phyloP scores from a whole-genome alignment of 2,329 filamentous ascomycete species.

The Pestalotiopsis sp. region DNA sequence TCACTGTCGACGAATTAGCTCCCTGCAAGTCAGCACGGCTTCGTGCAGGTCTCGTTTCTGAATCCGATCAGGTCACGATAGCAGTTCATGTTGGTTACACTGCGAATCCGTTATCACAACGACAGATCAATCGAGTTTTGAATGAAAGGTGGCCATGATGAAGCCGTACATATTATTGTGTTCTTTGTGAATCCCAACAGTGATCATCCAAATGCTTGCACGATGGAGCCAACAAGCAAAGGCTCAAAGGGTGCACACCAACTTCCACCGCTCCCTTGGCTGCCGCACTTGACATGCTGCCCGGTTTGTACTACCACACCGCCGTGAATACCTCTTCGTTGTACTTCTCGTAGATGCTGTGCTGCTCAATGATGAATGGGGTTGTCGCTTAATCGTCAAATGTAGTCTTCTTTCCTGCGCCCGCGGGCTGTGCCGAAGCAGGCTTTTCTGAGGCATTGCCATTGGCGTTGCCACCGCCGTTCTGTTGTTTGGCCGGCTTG shows the following conservation, averaged over 20 bases:
- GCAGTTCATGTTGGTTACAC: background rate
- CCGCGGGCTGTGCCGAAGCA: background rate
- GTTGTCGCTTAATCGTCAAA: constrained; percentile 1
- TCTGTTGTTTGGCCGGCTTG: constrained; percentile 42
- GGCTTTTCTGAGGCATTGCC: background rate
- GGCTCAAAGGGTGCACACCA: background rate
- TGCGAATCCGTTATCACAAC: background rate
- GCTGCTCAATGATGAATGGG: background rate
- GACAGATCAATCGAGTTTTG: background rate
- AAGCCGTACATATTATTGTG: background rate
- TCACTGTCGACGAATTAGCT: background rate
- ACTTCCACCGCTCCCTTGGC: background rate
- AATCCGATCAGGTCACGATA: background rate
- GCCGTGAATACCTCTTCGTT: background rate
- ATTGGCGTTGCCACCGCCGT: background rate
- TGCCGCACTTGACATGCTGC: background rate
- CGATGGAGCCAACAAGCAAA: background rate
- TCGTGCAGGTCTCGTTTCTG: background rate
- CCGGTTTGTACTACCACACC: background rate
- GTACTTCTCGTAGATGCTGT: background rate
- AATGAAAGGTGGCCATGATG: background rate
- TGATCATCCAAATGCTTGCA: background rate
- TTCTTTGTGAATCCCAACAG: background rate
- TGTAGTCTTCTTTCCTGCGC: background rate
- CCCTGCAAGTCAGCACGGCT: background rate